Base-by-base conservation (phyloP, 805 yeast genomes). In the Jamesozyma piceae region DNA sequence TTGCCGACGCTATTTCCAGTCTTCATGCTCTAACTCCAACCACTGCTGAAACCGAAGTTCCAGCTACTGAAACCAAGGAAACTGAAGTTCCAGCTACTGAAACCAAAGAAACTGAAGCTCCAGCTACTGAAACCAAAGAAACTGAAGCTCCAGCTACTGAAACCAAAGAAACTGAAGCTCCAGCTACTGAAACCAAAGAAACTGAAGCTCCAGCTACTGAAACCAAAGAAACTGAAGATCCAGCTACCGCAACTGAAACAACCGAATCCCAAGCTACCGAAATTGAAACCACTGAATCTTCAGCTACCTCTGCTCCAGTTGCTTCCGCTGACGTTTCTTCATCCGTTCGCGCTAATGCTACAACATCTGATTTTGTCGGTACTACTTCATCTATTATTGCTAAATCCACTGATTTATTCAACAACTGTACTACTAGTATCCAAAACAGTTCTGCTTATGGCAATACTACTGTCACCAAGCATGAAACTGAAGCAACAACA, bases 401-500 rank as follows among this genome's bases (percentile, higher is more conserved):
- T 19, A 3, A 24, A 18, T 34, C 43, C 22, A 28, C 43, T 17
- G 24, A 18, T 29, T 4, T 36, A 24, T 36, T 26, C 32, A 17
- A 19, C 39, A 14, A 22, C 26, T 10, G 15, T 28, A 5, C 5
- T 28, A 6, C 22, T 4, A 9, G 9, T 5, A 9, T 19, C 24
- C 20, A 34, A 34, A n/a, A n/a, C n/a, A n/a, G n/a, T n/a, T n/a
- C n/a, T n/a, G n/a, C n/a, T n/a, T n/a, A n/a, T n/a, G n/a, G 26
- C 17, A 27, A 18, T 31, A 20, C 38, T 21, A 33, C 42, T 13
- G 36, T 35, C 22, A 35, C 39, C 30, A 33, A 35, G 27, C 19
- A 38, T 29, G 30, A 34, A 24, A 39, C 22, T 27, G 20, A 43
- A 20, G 34, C 18, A 2, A 26, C 15, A 9, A 47, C 49, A n/a